Conservation (phyloP, 345 rosid species). For the Heritiera fomes region DNA sequence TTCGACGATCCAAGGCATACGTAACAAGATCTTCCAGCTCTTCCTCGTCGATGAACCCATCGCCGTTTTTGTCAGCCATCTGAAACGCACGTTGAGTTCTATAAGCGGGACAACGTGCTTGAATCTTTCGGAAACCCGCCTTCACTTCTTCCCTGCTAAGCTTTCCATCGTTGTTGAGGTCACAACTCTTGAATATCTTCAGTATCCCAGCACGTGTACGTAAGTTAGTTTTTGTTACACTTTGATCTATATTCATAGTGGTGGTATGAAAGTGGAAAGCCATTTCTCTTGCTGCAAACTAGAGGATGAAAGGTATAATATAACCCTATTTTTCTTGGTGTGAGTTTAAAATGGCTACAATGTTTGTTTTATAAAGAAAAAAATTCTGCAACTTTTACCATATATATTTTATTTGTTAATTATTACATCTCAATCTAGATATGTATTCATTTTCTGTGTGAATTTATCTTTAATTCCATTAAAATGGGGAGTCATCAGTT, state of each 20-base stretch:
- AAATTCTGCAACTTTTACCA: neutral
- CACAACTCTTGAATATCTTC: constrained; percentile 14
- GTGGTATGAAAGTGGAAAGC: neutral
- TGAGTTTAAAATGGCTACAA: neutral
- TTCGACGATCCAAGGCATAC: neutral
- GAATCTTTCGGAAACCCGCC: constrained; percentile 22
- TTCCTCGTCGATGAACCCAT: constrained; percentile 19
- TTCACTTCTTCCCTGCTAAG: constrained; percentile 30
- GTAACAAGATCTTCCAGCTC: constrained; percentile 10
- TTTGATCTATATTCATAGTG: neutral
- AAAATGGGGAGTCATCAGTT: neutral
- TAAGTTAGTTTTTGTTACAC: neutral
- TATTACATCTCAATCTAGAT: no score
- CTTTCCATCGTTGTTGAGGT: constrained; percentile 21
- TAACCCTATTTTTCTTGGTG: neutral
- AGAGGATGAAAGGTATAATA: neutral
- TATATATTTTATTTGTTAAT: no score
- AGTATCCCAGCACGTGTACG: neutral
- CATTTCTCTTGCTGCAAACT: neutral
- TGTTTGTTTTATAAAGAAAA: neutral
- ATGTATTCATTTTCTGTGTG: no score
- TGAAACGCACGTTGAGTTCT: constrained; percentile 16
- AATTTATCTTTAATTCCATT: no score
- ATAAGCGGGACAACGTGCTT: constrained; percentile 17
- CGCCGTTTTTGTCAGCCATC: constrained; percentile 18